Conservation (phyloP, 306 rosid genomes). For the Fagus crenata region DNA sequence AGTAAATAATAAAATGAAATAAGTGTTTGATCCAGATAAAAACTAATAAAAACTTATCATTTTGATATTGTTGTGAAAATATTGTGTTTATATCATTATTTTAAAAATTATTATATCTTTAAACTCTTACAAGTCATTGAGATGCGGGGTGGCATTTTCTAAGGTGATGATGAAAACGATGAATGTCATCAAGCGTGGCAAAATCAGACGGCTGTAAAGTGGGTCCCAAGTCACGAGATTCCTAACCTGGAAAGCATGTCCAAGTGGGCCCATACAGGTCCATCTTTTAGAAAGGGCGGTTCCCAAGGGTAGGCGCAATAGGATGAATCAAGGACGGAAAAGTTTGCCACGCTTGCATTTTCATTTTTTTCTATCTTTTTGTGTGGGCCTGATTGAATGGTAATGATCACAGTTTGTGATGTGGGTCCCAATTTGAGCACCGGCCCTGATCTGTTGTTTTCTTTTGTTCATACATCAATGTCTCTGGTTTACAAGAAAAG, state of each 20-base stretch:
- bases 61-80: no score
- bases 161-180: background rate
- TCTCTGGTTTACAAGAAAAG: background rate
- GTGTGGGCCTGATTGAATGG: constrained; percentile 41
- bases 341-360: constrained; percentile 43
- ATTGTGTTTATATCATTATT: no score
- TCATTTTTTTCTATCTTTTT: constrained; percentile 14
- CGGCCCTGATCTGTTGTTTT: constrained; percentile 45
- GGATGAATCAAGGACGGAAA: constrained; percentile 13
- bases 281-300: constrained; percentile 31
- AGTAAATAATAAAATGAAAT: no score
- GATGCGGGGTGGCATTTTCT: background rate
- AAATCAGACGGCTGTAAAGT: constrained; percentile 29
- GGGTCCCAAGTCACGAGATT: constrained; percentile 54
- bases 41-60: no score
- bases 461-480: constrained; percentile 28
- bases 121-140: no score
- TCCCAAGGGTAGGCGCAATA: constrained; percentile 37
- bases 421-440: constrained; percentile 47
- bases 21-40: no score
- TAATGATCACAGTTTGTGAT: constrained; percentile 35
- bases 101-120: no score
- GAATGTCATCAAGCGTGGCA: constrained; percentile 46
- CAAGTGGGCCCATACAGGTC: constrained; percentile 42
- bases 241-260: constrained; percentile 57